Evolutionary conservation across 2,329 filamentous ascomycete species (phyloP).

Genomic region (Ascosphaera acerosa): DNA sequence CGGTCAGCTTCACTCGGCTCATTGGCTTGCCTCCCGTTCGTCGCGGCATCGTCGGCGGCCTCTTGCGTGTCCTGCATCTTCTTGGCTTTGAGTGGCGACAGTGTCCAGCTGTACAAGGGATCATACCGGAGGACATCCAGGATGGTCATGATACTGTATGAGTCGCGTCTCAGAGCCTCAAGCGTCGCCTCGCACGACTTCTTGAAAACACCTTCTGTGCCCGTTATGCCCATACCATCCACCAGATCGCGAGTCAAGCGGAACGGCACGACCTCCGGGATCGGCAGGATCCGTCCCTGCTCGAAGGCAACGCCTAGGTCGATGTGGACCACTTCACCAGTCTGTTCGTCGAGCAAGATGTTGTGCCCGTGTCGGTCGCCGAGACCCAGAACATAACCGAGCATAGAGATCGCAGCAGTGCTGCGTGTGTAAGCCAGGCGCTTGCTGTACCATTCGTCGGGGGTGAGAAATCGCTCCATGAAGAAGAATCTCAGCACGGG

Average conservation of each 20-base stretch:
- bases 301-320: constrained; percentile 98
- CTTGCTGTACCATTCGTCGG: constrained; percentile 85
- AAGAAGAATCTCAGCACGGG: constrained; percentile 96
- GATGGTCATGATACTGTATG: constrained; percentile 94
- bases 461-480: constrained; percentile 77
- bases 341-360: constrained; percentile 85
- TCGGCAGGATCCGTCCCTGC: constrained; percentile 76
- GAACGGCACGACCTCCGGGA: constrained; percentile 92
- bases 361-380: constrained; percentile 96
- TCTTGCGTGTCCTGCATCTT: constrained; percentile 36
- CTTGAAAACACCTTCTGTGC: constrained; percentile 85
- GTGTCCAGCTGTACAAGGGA: constrained; percentile 85
- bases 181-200: constrained; percentile 97
- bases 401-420: constrained; percentile 99
- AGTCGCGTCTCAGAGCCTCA: constrained; percentile 80
- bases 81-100: constrained; percentile 43
- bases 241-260: constrained; percentile 81
- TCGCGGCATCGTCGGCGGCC: constrained; percentile 10
- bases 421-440: constrained; percentile 88
- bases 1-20: constrained; percentile 65
- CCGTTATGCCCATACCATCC: constrained; percentile 88
- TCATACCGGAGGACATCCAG: constrained; percentile 96
- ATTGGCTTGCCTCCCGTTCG: constrained; percentile 20
- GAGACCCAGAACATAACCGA: constrained; percentile 94
- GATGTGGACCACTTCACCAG: constrained; percentile 93